Evolutionary conservation across 768 basidiomycete genomes (phyloP).

Genomic region (Lentinula edodes): DNA sequence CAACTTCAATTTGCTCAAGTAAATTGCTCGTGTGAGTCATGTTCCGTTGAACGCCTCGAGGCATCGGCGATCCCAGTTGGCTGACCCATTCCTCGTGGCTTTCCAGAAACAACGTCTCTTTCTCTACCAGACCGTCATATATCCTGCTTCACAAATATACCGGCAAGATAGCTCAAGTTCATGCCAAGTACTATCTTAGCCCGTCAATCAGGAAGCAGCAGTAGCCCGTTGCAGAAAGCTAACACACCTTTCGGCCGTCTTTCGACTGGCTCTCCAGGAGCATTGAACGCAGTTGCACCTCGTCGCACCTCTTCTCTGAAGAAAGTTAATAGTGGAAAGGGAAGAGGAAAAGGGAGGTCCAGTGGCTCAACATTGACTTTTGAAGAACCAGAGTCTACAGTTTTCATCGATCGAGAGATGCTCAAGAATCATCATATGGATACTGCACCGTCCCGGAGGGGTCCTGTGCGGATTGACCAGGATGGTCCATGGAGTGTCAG

Average conservation of each 20-base stretch:
- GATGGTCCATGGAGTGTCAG: slow-evolving; percentile 86
- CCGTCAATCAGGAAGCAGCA: slow-evolving; percentile 6
- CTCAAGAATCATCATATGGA: slow-evolving; percentile 4
- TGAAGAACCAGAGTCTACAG: slow-evolving; percentile 7
- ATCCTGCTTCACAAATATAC: neutral
- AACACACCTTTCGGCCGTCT: neutral
- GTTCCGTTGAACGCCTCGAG: neutral
- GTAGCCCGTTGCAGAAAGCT: neutral
- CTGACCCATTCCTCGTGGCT: neutral
- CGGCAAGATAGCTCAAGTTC: neutral
- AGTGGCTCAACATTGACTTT: slow-evolving; percentile 1
- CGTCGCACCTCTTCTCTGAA: slow-evolving; percentile 1
- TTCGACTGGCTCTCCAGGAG: neutral
- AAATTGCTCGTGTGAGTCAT: neutral
- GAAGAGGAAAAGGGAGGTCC: slow-evolving; percentile 1
- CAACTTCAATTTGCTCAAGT: neutral
- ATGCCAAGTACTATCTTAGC: neutral
- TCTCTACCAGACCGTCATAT: neutral
- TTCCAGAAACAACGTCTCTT: neutral
- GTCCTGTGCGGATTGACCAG: slow-evolving; percentile 61
- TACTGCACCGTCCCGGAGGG: slow-evolving; percentile 29
- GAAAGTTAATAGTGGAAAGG: neutral
- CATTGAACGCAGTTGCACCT: neutral
- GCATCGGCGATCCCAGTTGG: neutral
- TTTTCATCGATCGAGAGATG: slow-evolving; percentile 8